Evolutionary conservation across 176 grass and related monocot species (phyloP).

Genomic region (Eleusine indica): DNA sequence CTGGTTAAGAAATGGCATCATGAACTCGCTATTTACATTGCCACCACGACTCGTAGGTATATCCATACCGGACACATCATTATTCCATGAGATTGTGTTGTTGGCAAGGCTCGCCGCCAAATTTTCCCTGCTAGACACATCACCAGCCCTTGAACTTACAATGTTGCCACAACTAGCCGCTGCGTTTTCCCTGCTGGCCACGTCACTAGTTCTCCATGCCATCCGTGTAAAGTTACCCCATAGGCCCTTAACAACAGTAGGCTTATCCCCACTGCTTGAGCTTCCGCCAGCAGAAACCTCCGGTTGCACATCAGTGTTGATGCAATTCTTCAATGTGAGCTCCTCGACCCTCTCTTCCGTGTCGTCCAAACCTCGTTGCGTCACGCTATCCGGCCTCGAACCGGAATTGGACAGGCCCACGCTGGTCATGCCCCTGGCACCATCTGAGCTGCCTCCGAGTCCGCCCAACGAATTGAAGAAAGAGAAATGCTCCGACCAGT

Average conservation of each 20-base stretch:
- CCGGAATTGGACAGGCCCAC: slow-evolving; percentile 37
- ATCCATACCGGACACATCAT: slow-evolving; percentile 16
- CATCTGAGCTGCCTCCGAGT: slow-evolving; percentile 35
- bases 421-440: slow-evolving; percentile 22
- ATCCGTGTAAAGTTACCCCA: slow-evolving; percentile 86
- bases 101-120: neutral
- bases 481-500: slow-evolving; percentile 81
- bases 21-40: slow-evolving; percentile 45
- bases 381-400: slow-evolving; percentile 40
- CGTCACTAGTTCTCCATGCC: slow-evolving; percentile 46
- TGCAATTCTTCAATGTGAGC: slow-evolving; percentile 80
- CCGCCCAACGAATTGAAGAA: slow-evolving; percentile 52
- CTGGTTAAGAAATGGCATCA: slow-evolving; percentile 44
- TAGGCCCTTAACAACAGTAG: slow-evolving; percentile 55
- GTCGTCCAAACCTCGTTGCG: slow-evolving; percentile 33
- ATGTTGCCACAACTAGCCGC: slow-evolving; percentile 14
- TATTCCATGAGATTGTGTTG: slow-evolving; percentile 14
- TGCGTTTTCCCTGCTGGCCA: slow-evolving; percentile 23
- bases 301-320: slow-evolving; percentile 23
- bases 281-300: slow-evolving; percentile 58
- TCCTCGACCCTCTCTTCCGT: slow-evolving; percentile 80
- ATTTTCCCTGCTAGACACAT: slow-evolving; percentile 31
- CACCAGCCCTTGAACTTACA: slow-evolving; percentile 38
- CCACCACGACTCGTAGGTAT: slow-evolving; percentile 20
- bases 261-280: slow-evolving; percentile 57